Evolutionary conservation across 1,139 yeast species (phyloP).

Genomic region (Hyphopichia buzzinii): DNA sequence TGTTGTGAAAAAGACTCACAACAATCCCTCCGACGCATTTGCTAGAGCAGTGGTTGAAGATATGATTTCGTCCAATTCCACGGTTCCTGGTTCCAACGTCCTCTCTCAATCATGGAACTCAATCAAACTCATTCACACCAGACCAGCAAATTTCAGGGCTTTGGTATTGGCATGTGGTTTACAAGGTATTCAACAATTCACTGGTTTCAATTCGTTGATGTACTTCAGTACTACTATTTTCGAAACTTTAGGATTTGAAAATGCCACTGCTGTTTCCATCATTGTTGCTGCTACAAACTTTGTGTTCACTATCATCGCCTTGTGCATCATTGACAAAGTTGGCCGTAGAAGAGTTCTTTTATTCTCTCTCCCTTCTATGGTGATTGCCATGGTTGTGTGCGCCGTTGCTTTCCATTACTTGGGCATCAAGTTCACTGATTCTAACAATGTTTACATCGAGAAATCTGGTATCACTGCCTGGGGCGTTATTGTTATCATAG

Average conservation of each 20-base stretch:
- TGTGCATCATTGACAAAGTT: constrained; percentile 75
- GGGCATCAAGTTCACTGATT: constrained; percentile 53
- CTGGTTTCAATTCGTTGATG: constrained; percentile 94
- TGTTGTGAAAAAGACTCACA: constrained; percentile 61
- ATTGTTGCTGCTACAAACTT: constrained; percentile 92
- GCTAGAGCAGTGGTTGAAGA: constrained; percentile 61
- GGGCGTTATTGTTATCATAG: constrained; percentile 82
- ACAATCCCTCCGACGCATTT: constrained; percentile 52
- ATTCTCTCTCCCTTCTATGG: constrained; percentile 78
- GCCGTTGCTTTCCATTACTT: constrained; percentile 88
- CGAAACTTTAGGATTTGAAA: constrained; percentile 79
- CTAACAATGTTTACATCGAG: constrained; percentile 40
- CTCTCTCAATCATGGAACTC: constrained; percentile 57
- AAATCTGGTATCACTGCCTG: constrained; percentile 63
- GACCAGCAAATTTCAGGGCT: constrained; percentile 85
- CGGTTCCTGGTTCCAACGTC: constrained; percentile 61
- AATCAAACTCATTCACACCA: constrained; percentile 64
- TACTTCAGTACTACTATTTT: constrained; percentile 90
- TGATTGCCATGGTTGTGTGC: constrained; percentile 68
- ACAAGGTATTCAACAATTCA: constrained; percentile 93
- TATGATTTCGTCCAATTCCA: constrained; percentile 53
- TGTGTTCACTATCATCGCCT: constrained; percentile 77
- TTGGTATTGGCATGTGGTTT: constrained; percentile 84
- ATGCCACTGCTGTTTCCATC: constrained; percentile 90
- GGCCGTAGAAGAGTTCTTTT: constrained; percentile 83